phyloP scores from a whole-genome alignment of 768 basidiomycete genomes.

The Neoboletus magnificus region DNA sequence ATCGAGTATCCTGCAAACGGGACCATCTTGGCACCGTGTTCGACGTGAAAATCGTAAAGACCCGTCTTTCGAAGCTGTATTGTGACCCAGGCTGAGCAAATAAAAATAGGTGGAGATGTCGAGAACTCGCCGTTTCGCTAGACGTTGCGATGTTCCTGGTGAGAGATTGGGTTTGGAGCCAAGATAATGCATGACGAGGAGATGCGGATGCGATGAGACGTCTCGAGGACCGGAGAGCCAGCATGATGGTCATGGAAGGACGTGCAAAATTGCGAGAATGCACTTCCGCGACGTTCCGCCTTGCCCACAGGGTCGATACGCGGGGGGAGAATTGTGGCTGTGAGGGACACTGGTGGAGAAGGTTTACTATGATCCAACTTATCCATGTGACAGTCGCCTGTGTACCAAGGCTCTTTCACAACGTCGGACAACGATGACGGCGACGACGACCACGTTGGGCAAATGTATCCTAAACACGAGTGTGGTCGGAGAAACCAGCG shows the following conservation, averaged over 20 bases:
- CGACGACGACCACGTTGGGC: too few relatives aligned
- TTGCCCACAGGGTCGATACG: slow-evolving; percentile 4
- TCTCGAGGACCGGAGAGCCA: neutral
- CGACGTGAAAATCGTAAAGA: slow-evolving; percentile 85
- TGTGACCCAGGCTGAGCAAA: neutral
- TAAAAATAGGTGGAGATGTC: neutral
- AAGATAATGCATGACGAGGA: neutral
- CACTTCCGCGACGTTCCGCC: slow-evolving; percentile 3
- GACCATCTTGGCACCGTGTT: slow-evolving; percentile 89
- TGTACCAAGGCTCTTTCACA: too few relatives aligned
- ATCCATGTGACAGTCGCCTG: too few relatives aligned
- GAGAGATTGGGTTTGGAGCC: neutral
- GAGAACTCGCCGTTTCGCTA: slow-evolving; percentile 15
- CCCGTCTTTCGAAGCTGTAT: slow-evolving; percentile 59
- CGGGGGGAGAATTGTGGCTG: too few relatives aligned
- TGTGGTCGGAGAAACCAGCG: too few relatives aligned
- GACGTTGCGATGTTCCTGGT: slow-evolving; percentile 20
- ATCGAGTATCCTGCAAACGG: slow-evolving; percentile 95
- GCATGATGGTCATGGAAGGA: slow-evolving; percentile 10
- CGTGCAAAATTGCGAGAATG: neutral
- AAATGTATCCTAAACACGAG: too few relatives aligned
- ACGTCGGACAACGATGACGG: too few relatives aligned
- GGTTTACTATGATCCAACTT: too few relatives aligned
- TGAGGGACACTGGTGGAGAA: too few relatives aligned
- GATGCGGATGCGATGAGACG: neutral